Base-by-base conservation (phyloP, 2,329 filamentous ascomycete genomes). In the Colletotrichum sp. region DNA sequence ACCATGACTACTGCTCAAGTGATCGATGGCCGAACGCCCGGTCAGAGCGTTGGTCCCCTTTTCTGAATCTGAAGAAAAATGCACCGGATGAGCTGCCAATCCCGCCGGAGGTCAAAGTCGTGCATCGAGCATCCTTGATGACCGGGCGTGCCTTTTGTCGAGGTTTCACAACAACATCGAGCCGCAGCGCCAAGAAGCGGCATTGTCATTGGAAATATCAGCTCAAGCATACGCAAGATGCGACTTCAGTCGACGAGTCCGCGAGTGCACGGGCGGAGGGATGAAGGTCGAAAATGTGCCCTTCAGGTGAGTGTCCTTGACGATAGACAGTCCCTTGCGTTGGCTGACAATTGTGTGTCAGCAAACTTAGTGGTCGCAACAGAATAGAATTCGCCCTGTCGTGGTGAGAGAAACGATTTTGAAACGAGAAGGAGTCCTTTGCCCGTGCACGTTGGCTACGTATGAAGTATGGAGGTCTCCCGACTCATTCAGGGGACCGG, bases 1-100 rank as follows among this genome's bases (percentile, higher is more conserved):
- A 24, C 38, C 24, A 30, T 13, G 34, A 64, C 30, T 48, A 34
- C 43, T 38, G 55, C 30, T 36, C 32, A 18, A 71, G 43, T 56
- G 65, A 30, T 71, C 18, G 14, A 61, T 48, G 14, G 18, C 43
- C 63, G 69, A 75, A 75, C 69, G 32, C 73, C 43, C 63, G 73
- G 69, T 67, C 73, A 68, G 58, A 69, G 73, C 73, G 58, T 52
- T 59, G 56, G 73, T 64, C 69, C 69, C 63, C 32, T 52, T 67
- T 56, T 58, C 65, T n/a, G 21, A 12, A 16, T 30, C 64, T 34
- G 34, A 8, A 18, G 28, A 30, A 13, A 26, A 28, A 48, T 13
- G 43, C 28, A 34, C 63, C 59, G 48, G 67, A 67, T 34, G 28
- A 48, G 36, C 63, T 55, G 38, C 16, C 38, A 43, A 36, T 62